phyloP scores from a whole-genome alignment of 345 rosid species.

The Euphorbia pulcherrima region DNA sequence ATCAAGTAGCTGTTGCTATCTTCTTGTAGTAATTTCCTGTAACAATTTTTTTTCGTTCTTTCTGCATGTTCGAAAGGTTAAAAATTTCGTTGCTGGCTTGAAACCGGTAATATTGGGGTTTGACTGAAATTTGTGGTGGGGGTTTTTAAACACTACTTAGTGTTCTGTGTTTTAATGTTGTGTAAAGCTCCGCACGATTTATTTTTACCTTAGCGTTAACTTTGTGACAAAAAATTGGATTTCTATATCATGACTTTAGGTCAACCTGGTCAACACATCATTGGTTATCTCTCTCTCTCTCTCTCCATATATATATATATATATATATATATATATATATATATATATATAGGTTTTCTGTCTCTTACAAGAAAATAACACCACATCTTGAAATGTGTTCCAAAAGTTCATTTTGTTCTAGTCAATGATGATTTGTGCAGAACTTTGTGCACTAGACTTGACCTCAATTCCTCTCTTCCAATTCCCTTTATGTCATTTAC shows the following conservation, averaged over 20 bases:
- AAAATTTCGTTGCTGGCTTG: neutral
- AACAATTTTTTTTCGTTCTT: neutral
- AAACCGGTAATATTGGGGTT: neutral
- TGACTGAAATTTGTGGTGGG: neutral
- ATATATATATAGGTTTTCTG: too few relatives aligned
- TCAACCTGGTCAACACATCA: neutral
- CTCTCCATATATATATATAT: too few relatives aligned
- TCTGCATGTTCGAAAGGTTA: neutral
- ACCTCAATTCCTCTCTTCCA: neutral
- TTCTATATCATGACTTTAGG: neutral
- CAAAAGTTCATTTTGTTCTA: neutral
- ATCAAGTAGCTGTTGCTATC: neutral
- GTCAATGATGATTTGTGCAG: neutral
- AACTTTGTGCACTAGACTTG: neutral
- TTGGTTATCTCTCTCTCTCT: too few relatives aligned
- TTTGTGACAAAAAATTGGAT: neutral
- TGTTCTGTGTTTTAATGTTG: neutral
- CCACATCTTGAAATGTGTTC: too few relatives aligned
- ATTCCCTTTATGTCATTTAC: neutral
- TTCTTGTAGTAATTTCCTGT: neutral
- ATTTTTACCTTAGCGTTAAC: neutral
- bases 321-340: too few relatives aligned
- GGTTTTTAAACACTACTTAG: neutral
- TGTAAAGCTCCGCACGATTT: neutral
- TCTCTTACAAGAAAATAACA: neutral